Conservation (phyloP, 805 yeast species). For the Clavispora fructus region DNA sequence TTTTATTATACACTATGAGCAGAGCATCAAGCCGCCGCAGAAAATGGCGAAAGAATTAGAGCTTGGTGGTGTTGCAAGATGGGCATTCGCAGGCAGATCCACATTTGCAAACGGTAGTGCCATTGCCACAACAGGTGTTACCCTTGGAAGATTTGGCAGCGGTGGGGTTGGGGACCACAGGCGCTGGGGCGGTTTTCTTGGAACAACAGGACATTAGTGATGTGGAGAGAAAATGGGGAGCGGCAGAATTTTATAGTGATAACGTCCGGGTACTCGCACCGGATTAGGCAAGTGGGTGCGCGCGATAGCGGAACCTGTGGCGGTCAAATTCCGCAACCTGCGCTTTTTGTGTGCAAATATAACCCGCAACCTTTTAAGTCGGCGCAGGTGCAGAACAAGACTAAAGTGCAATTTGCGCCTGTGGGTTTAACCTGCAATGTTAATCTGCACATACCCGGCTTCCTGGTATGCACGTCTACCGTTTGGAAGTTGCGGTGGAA, state of each 20-base stretch:
- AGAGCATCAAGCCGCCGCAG: not conserved
- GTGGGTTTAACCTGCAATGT: too few species aligned
- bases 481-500: too few species aligned
- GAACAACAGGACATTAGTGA: conserved; percentile 16
- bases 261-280: not conserved
- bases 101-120: conserved; percentile 34
- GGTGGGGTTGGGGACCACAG: conserved; percentile 8
- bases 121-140: conserved; percentile 25
- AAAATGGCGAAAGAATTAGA: conserved; percentile 11
- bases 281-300: not conserved
- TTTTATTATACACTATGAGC: not conserved
- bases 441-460: too few species aligned
- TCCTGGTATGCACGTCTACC: too few species aligned
- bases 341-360: not conserved
- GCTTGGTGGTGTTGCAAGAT: conserved; percentile 40
- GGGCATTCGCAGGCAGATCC: conserved; percentile 36
- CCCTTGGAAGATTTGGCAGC: conserved; percentile 11
- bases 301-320: not conserved
- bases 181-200: conserved; percentile 9
- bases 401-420: too few species aligned
- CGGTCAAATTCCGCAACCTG: not conserved
- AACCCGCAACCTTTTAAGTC: too few species aligned
- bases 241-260: not conserved
- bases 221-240: not conserved
- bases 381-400: too few species aligned